Conservation (phyloP, 106 monocot species). For the Alisma plantagoaquatica region DNA sequence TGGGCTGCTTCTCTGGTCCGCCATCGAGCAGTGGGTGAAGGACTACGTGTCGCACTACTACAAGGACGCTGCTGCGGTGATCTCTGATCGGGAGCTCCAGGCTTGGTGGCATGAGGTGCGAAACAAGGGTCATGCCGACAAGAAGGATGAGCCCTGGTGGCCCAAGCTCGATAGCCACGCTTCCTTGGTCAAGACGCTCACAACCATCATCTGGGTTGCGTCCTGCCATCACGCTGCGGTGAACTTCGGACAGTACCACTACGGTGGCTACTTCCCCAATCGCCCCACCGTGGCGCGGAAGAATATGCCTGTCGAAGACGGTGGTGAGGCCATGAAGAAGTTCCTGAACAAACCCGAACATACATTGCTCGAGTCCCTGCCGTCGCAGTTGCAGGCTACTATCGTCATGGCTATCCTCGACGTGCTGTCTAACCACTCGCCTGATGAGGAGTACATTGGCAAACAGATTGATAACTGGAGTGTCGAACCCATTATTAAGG, state of each 20-base stretch:
- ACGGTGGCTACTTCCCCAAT: slow-evolving; percentile 29
- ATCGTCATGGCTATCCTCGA: slow-evolving; percentile 64
- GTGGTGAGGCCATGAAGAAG: slow-evolving; percentile 3
- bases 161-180: slow-evolving; percentile 5
- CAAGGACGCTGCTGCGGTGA: neutral
- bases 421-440: slow-evolving; percentile 58
- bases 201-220: slow-evolving; percentile 34
- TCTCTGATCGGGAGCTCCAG: slow-evolving; percentile 28
- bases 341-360: slow-evolving; percentile 16
- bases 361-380: slow-evolving; percentile 28
- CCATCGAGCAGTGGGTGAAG: slow-evolving; percentile 19
- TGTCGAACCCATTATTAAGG: slow-evolving; percentile 20
- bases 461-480: slow-evolving; percentile 24
- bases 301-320: slow-evolving; percentile 18
- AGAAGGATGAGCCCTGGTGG: slow-evolving; percentile 31
- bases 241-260: slow-evolving; percentile 33
- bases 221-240: slow-evolving; percentile 28
- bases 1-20: slow-evolving; percentile 33
- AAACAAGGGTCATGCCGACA: slow-evolving; percentile 21
- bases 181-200: slow-evolving; percentile 7
- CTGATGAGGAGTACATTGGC: slow-evolving; percentile 89
- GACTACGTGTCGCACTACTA: slow-evolving; percentile 33
- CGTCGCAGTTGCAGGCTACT: slow-evolving; percentile 49
- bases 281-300: slow-evolving; percentile 15
- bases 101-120: slow-evolving; percentile 27